Evolutionary conservation across 2,329 filamentous ascomycete species (phyloP).

Genomic region (Verticillium isaacii): DNA sequence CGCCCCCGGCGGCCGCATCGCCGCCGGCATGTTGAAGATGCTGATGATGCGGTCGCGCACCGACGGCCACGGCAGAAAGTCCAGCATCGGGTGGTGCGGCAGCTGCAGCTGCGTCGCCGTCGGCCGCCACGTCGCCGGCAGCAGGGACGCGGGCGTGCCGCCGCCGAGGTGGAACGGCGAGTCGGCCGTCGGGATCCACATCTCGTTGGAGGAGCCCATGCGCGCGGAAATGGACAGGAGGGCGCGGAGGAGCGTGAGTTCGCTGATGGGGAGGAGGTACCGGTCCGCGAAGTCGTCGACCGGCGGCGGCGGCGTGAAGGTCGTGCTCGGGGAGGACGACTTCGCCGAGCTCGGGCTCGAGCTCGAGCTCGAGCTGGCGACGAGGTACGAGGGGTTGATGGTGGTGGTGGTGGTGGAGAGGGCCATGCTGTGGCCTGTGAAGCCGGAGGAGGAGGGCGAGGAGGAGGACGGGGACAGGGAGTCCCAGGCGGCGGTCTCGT

Average conservation of each 20-base stretch:
- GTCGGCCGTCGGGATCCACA: constrained; percentile 41
- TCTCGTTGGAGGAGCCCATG: constrained; percentile 31
- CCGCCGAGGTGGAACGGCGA: constrained; percentile 39
- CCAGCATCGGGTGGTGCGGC: constrained; percentile 53
- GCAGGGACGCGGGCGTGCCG: constrained; percentile 25
- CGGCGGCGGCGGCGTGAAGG: background rate
- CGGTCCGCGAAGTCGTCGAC: constrained; percentile 35
- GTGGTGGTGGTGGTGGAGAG: background rate
- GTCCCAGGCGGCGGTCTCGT: constrained; percentile 14
- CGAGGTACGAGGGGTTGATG: background rate
- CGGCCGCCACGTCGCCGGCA: constrained; percentile 45
- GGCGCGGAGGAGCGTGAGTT: constrained; percentile 42
- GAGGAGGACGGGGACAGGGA: constrained; percentile 3
- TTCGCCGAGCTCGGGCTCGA: background rate
- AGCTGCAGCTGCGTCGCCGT: constrained; percentile 42
- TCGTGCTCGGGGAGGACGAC: no score
- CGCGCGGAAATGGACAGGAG: constrained; percentile 41
- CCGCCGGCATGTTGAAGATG: constrained; percentile 43
- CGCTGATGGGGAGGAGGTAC: constrained; percentile 41
- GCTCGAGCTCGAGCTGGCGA: background rate
- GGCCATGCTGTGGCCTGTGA: background rate
- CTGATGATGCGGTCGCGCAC: constrained; percentile 48
- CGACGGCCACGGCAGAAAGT: constrained; percentile 53
- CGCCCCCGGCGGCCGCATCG: constrained; percentile 40
- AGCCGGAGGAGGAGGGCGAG: background rate